Conservation (phyloP, 768 basidiomycete genomes). For the Boletus huronensis region DNA sequence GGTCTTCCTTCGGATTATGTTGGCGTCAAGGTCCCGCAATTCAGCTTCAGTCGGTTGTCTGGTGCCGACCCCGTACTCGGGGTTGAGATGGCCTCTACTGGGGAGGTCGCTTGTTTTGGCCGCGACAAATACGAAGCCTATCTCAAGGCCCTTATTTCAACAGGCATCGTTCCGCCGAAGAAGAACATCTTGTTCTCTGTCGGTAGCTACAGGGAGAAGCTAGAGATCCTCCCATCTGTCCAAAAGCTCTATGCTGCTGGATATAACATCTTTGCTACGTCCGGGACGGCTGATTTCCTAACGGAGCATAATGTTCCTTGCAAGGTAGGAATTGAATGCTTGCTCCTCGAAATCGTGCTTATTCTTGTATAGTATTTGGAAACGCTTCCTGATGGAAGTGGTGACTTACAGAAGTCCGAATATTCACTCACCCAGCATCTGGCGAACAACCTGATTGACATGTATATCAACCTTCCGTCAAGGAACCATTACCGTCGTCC, state of each 20-base stretch:
- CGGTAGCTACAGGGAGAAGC: slow-evolving; percentile 95
- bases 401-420: slow-evolving; percentile 86
- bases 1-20: slow-evolving; percentile 92
- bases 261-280: slow-evolving; percentile 95
- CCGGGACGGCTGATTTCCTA: slow-evolving; percentile 96
- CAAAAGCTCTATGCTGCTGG: slow-evolving; percentile 93
- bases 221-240: slow-evolving; percentile 92
- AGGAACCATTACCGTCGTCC: slow-evolving; percentile 97
- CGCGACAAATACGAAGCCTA: slow-evolving; percentile 98
- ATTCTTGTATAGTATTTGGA: slow-evolving; percentile 70
- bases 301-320: slow-evolving; percentile 95
- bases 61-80: slow-evolving; percentile 97
- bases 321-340: slow-evolving; percentile 53
- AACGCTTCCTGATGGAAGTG: slow-evolving; percentile 71
- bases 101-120: slow-evolving; percentile 98
- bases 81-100: slow-evolving; percentile 99
- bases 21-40: slow-evolving; percentile 99
- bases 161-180: slow-evolving; percentile 91
- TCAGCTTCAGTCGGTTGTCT: slow-evolving; percentile 94
- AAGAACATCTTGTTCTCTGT: slow-evolving; percentile 98
- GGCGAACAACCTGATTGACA: slow-evolving; percentile 95
- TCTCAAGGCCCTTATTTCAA: slow-evolving; percentile 93
- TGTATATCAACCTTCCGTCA: slow-evolving; percentile 99
- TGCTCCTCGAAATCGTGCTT: background rate
- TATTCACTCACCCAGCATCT: slow-evolving; percentile 97